Conservation (phyloP, 257 asterid genomes). For the Solanum acaule region DNA sequence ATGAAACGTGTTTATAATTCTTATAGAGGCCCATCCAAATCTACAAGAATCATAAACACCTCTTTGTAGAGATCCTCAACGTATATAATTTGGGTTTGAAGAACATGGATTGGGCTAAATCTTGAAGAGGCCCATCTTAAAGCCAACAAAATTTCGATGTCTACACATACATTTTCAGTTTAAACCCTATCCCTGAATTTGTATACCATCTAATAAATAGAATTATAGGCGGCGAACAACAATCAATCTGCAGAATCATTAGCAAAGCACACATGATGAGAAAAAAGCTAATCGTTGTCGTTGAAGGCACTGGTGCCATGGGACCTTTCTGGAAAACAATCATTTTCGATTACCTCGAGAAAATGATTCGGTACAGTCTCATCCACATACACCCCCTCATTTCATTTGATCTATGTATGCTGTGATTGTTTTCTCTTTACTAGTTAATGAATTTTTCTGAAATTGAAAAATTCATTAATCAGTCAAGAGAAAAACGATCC, state of each 20-base stretch:
- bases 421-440: background rate
- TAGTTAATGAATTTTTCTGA: background rate
- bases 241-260: background rate
- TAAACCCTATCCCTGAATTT: background rate
- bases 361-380: constrained; percentile 47
- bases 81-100: background rate
- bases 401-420: background rate
- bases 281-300: constrained; percentile 66
- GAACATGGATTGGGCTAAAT: background rate
- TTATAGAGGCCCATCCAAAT: background rate
- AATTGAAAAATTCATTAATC: background rate
- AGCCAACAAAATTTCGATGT: background rate
- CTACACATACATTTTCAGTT: background rate
- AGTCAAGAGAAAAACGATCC: background rate
- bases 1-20: background rate
- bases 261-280: constrained; percentile 10
- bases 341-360: constrained; percentile 64
- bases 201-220: background rate
- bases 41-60: background rate
- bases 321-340: constrained; percentile 77
- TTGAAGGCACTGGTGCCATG: constrained; percentile 83
- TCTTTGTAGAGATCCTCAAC: no score
- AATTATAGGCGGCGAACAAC: background rate
- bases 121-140: background rate
- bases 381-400: background rate